These are phyloP conservation scores for Fagus crenata DNA, from an alignment of 306 rosid genomes.

Conservation along the genomic window DNA sequence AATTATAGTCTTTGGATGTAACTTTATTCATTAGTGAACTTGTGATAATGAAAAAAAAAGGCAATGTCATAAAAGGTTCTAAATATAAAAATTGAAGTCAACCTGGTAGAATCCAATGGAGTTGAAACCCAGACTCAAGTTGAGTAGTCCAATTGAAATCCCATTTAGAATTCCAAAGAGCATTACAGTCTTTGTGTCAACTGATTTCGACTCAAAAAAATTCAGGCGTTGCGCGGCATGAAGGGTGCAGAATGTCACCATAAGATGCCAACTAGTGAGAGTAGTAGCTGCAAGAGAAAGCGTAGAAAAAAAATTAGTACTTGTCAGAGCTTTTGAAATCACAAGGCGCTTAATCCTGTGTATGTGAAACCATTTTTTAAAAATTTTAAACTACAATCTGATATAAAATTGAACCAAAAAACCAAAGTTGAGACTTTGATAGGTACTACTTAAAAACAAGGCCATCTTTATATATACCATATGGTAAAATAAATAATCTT, in stretches of 20 bases:
- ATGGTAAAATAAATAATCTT: background rate
- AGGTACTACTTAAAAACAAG: background rate
- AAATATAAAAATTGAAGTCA: slow-evolving; percentile 2
- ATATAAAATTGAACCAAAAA: background rate
- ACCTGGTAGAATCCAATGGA: slow-evolving; percentile 99
- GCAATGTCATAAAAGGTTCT: background rate
- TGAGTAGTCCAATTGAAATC: slow-evolving; percentile 88
- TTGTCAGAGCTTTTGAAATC: background rate
- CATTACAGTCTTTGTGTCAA: slow-evolving; percentile 77
- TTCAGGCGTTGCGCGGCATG: slow-evolving; percentile 81
- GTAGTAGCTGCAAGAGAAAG: slow-evolving; percentile 62
- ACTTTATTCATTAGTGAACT: background rate
- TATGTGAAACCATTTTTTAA: background rate
- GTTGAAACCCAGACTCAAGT: slow-evolving; percentile 93
- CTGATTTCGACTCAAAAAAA: slow-evolving; percentile 67
- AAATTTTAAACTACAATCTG: background rate
- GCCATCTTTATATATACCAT: background rate
- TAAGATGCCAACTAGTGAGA: slow-evolving; percentile 96
- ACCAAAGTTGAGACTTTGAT: background rate
- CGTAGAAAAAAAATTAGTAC: background rate
- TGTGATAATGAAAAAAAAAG: background rate
- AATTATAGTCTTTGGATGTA: background rate
- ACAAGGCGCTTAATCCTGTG: background rate
- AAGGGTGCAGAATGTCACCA: slow-evolving; percentile 94
- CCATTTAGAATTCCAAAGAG: slow-evolving; percentile 93